Evolutionary conservation across 192 early-diverging fungal species (phyloP).

Genomic region (Backusella parvicylindrica): DNA sequence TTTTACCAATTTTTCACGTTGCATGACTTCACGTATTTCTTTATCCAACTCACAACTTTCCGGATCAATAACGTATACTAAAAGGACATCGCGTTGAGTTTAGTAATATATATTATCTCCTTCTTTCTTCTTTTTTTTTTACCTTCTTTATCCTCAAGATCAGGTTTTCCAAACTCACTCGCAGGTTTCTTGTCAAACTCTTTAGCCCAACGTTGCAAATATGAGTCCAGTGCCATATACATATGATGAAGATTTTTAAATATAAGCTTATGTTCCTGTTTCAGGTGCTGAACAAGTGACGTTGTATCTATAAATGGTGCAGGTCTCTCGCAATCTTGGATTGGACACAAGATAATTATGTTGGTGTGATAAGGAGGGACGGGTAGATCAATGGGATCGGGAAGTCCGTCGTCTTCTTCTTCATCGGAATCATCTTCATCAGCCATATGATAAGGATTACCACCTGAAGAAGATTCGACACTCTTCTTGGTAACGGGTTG

Average conservation of each 20-base stretch:
- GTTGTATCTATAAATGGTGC: slow-evolving; percentile 57
- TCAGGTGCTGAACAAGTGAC: slow-evolving; percentile 63
- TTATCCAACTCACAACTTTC: slow-evolving; percentile 52
- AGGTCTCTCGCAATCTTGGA: slow-evolving; percentile 50
- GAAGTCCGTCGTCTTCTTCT: slow-evolving; percentile 19
- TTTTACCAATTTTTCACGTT: slow-evolving; percentile 59
- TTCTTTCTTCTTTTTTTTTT: background rate
- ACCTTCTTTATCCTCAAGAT: slow-evolving; percentile 24
- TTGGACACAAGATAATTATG: slow-evolving; percentile 64
- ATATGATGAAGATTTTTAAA: slow-evolving; percentile 77
- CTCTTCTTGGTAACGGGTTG: background rate
- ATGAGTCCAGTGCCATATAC: slow-evolving; percentile 71
- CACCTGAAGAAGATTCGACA: background rate
- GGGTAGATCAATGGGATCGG: slow-evolving; percentile 32
- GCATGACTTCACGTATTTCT: slow-evolving; percentile 68
- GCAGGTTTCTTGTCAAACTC: slow-evolving; percentile 37
- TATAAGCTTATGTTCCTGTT: slow-evolving; percentile 54
- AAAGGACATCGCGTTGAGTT: too few species aligned
- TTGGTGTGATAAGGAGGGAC: slow-evolving; percentile 48
- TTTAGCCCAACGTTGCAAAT: slow-evolving; percentile 72
- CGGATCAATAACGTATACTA: slow-evolving; percentile 60
- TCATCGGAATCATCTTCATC: slow-evolving; percentile 26
- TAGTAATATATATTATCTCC: too few species aligned
- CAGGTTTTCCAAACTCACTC: slow-evolving; percentile 28
- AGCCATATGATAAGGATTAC: slow-evolving; percentile 1